Evolutionary conservation across 139 green algal genomes (phyloP), one percentile per base, ranked within the genome.

Genomic region (Diplosphaera chodatii): DNA sequence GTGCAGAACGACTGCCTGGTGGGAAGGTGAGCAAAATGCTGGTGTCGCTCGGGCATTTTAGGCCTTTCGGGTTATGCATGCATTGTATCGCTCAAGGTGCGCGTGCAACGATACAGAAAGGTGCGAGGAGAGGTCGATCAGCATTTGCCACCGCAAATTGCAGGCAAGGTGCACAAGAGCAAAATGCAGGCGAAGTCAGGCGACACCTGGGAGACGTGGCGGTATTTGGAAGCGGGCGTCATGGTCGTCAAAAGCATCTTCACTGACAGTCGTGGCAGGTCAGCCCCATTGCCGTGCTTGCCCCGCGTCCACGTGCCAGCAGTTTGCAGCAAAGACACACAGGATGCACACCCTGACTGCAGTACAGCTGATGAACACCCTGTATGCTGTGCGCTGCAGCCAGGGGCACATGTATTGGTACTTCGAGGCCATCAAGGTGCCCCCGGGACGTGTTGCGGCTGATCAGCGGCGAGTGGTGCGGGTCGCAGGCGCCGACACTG

Each of bases 21-120:
- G 69, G 69, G 69, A 74, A 28, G 69, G 69, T 59, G 48, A 23
- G 48, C n/a, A n/a, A n/a, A n/a, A n/a, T n/a, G n/a, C n/a, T n/a
- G n/a, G n/a, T n/a, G n/a, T n/a, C n/a, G n/a, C n/a, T n/a, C n/a
- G n/a, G n/a, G n/a, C n/a, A n/a, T n/a, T n/a, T n/a, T n/a, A n/a
- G n/a, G n/a, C n/a, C n/a, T n/a, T n/a, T n/a, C n/a, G n/a, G n/a
- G n/a, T n/a, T n/a, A n/a, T n/a, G n/a, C n/a, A n/a, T n/a, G n/a
- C n/a, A n/a, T n/a, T n/a, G n/a, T n/a, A n/a, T n/a, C n/a, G n/a
- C n/a, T n/a, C n/a, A n/a, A n/a, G n/a, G n/a, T n/a, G n/a, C n/a
- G n/a, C n/a, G n/a, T n/a, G n/a, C n/a, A n/a, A n/a, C n/a, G n/a
- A n/a, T n/a, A n/a, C n/a, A n/a, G n/a, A n/a, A n/a, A n/a, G n/a